A percentile compares a stretch with the other conserved stretches of the same genome.
Evolutionary conservation across 2,329 filamentous ascomycete species (phyloP).

Genomic region (Periglandula ipomoeae): DNA sequence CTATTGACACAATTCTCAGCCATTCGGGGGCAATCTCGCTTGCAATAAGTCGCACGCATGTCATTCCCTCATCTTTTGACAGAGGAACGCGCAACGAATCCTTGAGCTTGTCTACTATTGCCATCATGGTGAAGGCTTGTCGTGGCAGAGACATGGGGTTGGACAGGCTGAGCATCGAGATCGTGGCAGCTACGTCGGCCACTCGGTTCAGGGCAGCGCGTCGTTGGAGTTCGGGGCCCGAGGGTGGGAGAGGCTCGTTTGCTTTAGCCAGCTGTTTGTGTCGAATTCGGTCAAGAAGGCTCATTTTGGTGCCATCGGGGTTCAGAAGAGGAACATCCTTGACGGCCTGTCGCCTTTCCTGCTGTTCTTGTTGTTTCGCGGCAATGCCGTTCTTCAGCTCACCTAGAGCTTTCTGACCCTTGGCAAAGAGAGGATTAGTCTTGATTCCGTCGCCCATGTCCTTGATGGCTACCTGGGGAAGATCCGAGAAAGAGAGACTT

Average conservation of each 20-base stretch:
- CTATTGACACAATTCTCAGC: slow-evolving; percentile 42
- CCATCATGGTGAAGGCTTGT: slow-evolving; percentile 56
- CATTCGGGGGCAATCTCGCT: slow-evolving; percentile 47
- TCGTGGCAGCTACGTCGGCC: slow-evolving; percentile 57
- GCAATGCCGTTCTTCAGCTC: slow-evolving; percentile 57
- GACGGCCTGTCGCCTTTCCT: slow-evolving; percentile 25
- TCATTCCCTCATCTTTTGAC: slow-evolving; percentile 40
- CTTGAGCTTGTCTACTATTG: slow-evolving; percentile 53
- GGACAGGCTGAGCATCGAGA: slow-evolving; percentile 56
- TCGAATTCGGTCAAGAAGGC: slow-evolving; percentile 67
- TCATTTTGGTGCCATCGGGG: slow-evolving; percentile 45
- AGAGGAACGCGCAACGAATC: slow-evolving; percentile 55
- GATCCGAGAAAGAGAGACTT: slow-evolving; percentile 40
- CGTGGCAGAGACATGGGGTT: slow-evolving; percentile 39
- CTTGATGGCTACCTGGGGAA: slow-evolving; percentile 27
- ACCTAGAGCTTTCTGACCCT: slow-evolving; percentile 59
- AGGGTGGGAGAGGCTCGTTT: slow-evolving; percentile 47
- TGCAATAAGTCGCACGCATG: slow-evolving; percentile 42
- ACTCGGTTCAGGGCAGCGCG: slow-evolving; percentile 57
- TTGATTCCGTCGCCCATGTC: slow-evolving; percentile 26
- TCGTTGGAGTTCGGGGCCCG: slow-evolving; percentile 48
- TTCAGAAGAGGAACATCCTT: slow-evolving; percentile 22
- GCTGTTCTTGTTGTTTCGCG: slow-evolving; percentile 39
- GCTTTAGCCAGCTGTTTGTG: slow-evolving; percentile 55
- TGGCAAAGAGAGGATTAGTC: slow-evolving; percentile 48